These are phyloP conservation scores for Yamadazyma ubonensis DNA, from an alignment of 805 yeast genomes.

Conservation along the genomic window DNA sequence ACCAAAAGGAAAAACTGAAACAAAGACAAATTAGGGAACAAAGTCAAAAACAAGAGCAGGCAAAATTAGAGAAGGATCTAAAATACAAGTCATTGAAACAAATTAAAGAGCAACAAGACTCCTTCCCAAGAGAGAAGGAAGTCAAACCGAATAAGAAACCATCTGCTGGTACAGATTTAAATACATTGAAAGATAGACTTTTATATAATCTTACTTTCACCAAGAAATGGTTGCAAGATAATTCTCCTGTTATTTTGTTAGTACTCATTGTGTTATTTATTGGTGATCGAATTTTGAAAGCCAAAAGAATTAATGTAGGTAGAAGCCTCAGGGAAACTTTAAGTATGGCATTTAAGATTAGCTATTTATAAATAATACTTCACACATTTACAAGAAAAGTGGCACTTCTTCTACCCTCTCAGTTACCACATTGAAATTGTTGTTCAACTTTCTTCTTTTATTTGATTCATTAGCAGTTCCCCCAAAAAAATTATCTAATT, in stretches of 20 bases:
- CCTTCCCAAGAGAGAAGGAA: background rate
- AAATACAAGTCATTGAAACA: conserved; percentile 32
- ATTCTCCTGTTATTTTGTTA: conserved; percentile 28
- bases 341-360: conserved; percentile 45
- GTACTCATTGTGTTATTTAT: conserved; percentile 22
- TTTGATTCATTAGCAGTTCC: conserved; percentile 2
- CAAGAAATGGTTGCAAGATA: conserved; percentile 24
- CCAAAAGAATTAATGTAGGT: conserved; percentile 26
- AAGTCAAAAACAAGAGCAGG: conserved; percentile 15
- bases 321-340: conserved; percentile 36
- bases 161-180: conserved; percentile 5
- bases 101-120: conserved; percentile 11
- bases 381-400: conserved; percentile 12
- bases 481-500: conserved; percentile 8
- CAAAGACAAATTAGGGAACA: conserved; percentile 25
- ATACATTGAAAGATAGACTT: conserved; percentile 18
- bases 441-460: conserved; percentile 8
- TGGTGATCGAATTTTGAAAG: conserved; percentile 21
- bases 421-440: background rate
- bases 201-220: conserved; percentile 19
- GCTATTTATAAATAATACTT: conserved; percentile 28
- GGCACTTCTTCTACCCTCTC: conserved; percentile 13
- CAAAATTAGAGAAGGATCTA: conserved; percentile 22
- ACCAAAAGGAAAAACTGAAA: conserved; percentile 17
- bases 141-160: background rate